These are phyloP conservation scores for Gillenia trifoliata DNA, from an alignment of 306 rosid genomes.

Conservation along the genomic window DNA sequence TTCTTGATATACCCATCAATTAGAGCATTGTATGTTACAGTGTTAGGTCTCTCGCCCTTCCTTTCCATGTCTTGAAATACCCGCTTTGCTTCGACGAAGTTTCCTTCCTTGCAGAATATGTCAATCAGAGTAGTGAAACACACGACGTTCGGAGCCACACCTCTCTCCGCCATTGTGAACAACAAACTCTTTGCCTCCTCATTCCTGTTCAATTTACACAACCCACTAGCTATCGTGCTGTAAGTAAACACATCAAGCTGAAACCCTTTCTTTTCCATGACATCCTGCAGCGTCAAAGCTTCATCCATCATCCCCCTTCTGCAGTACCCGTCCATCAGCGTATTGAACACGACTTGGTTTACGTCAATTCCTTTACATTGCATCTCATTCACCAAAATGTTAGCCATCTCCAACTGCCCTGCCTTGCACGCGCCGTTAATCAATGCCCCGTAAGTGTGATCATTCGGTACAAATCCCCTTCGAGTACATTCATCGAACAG, in stretches of 20 bases:
- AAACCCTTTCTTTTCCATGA: constrained; percentile 63
- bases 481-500: constrained; percentile 68
- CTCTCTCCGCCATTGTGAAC: constrained; percentile 58
- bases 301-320: constrained; percentile 61
- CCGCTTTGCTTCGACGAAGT: constrained; percentile 61
- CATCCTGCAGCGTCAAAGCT: constrained; percentile 46
- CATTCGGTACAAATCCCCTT: constrained; percentile 51
- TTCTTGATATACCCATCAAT: constrained; percentile 63
- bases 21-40: constrained; percentile 59
- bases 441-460: constrained; percentile 56
- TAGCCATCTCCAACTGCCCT: constrained; percentile 69
- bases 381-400: constrained; percentile 63
- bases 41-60: constrained; percentile 51
- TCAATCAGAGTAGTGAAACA: constrained; percentile 58
- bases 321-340: constrained; percentile 71
- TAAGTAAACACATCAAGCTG: constrained; percentile 49
- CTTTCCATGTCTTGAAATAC: constrained; percentile 51
- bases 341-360: constrained; percentile 55
- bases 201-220: constrained; percentile 40
- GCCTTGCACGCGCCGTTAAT: constrained; percentile 64
- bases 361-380: constrained; percentile 47
- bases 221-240: constrained; percentile 60
- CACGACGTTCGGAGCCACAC: constrained; percentile 53
- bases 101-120: constrained; percentile 80
- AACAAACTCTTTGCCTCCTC: constrained; percentile 64